Evolutionary conservation across 495 filamentous ascomycete species (phyloP).

Genomic region (Lineolata rhizophorae): DNA sequence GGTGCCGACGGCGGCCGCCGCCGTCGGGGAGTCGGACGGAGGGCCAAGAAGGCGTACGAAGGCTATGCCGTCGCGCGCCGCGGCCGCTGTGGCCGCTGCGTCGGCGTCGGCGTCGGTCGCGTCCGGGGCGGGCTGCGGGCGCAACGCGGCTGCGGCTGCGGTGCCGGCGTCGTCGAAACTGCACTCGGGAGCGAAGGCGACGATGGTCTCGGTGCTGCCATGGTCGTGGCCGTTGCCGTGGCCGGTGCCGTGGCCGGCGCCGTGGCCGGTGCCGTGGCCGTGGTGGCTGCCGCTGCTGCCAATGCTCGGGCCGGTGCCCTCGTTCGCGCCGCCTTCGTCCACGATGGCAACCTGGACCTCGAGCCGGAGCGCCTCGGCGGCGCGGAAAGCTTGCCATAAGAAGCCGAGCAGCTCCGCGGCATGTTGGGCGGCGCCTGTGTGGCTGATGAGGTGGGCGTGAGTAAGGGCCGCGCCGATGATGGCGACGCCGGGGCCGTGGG

Average conservation of each 20-base stretch:
- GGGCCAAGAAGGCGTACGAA: background rate
- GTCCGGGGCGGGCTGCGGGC: no score
- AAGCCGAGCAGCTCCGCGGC: slow-evolving; percentile 28
- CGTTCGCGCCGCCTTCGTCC: no score
- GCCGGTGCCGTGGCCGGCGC: no score
- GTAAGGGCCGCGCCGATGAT: slow-evolving; percentile 23
- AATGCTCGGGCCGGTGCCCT: no score
- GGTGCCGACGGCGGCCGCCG: slow-evolving; percentile 39
- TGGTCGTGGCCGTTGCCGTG: no score
- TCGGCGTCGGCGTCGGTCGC: slow-evolving; percentile 42
- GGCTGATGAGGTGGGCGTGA: slow-evolving; percentile 28
- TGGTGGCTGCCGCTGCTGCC: no score
- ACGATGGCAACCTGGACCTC: background rate
- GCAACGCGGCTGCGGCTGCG: no score
- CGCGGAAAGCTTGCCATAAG: slow-evolving; percentile 37
- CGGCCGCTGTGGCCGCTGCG: slow-evolving; percentile 50
- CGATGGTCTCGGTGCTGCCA: no score
- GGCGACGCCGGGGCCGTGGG: slow-evolving; percentile 13
- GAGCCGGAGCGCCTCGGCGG: slow-evolving; percentile 39
- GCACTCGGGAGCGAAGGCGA: slow-evolving; percentile 8
- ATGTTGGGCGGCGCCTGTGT: slow-evolving; percentile 17
- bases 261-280: no score
- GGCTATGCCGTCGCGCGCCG: slow-evolving; percentile 27
- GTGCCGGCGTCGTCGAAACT: slow-evolving; percentile 69
- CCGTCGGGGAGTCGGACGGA: no score